A percentile compares a stretch with the other conserved stretches of the same genome.
Conservation (phyloP, 208 protist genomes). For the Leishmania aethiopica region DNA sequence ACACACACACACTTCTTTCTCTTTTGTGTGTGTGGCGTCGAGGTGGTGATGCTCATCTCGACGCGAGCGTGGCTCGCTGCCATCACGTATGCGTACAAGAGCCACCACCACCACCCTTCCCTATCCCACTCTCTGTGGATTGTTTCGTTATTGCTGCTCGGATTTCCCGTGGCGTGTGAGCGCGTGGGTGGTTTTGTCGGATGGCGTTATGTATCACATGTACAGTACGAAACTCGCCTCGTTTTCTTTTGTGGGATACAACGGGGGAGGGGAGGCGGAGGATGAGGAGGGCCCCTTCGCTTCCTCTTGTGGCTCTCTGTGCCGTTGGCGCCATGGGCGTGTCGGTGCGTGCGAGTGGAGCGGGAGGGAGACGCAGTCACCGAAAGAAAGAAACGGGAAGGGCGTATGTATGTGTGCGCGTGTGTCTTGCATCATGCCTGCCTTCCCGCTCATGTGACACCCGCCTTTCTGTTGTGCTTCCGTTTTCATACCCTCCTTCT, state of each 20-base stretch:
- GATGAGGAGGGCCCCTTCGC: no score
- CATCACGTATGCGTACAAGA: not conserved
- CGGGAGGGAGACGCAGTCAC: no score
- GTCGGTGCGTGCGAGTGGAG: not conserved
- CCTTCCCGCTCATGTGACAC: no score
- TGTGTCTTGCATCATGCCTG: not conserved
- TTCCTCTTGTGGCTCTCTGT: not conserved
- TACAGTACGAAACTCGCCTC: not conserved
- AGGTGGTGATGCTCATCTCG: not conserved
- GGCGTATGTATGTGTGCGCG: not conserved
- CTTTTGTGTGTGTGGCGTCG: not conserved
- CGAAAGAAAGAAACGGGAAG: not conserved
- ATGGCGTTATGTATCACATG: not conserved
- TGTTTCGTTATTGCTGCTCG: not conserved
- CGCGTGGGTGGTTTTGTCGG: not conserved
- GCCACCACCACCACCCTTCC: not conserved
- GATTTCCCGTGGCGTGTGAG: not conserved
- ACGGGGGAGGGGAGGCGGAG: not conserved
- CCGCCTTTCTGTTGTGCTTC: not conserved
- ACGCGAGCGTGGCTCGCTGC: not conserved
- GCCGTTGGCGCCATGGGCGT: not conserved
- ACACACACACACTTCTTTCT: not conserved
- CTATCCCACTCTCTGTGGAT: not conserved
- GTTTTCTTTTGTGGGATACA: not conserved
- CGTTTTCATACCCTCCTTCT: not conserved